Percentiles rank a stretch among this genome's conserved stretches.
Evolutionary conservation across 306 rosid species (phyloP).

Genomic region (Trifolium fragiferum): DNA sequence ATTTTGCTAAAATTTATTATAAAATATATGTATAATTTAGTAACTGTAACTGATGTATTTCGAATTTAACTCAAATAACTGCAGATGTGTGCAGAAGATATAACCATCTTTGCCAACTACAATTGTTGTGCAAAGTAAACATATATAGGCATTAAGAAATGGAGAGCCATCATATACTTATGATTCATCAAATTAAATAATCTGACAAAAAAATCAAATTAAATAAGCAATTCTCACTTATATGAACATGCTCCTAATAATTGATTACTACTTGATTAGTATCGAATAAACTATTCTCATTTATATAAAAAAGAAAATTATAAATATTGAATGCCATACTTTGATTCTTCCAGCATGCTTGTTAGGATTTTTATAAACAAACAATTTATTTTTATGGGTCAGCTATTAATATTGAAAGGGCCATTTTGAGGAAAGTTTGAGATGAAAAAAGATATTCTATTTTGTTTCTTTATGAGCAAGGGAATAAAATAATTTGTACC

Average conservation of each 20-base stretch:
- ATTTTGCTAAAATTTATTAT: no score
- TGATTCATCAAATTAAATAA: background rate
- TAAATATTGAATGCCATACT: conserved; percentile 4
- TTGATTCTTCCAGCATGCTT: background rate
- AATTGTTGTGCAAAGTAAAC: no score
- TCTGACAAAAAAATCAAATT: background rate
- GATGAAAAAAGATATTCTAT: background rate
- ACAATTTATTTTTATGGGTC: background rate
- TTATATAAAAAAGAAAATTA: background rate
- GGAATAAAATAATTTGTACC: background rate
- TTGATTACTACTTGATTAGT: background rate
- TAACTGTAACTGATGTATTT: no score
- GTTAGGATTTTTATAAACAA: background rate
- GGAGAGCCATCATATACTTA: background rate
- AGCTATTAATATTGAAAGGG: background rate
- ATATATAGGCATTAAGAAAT: no score
- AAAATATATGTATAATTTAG: no score
- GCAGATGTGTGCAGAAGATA: no score
- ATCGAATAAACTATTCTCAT: background rate
- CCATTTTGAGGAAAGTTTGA: background rate
- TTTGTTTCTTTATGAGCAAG: background rate
- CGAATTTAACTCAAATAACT: no score
- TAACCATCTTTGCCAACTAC: no score
- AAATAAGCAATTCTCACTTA: background rate
- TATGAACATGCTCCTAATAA: background rate